Evolutionary conservation across 2,329 filamentous ascomycete genomes (phyloP), one percentile per base, ranked within the genome.

Genomic region (Verticillium isaacii): DNA sequence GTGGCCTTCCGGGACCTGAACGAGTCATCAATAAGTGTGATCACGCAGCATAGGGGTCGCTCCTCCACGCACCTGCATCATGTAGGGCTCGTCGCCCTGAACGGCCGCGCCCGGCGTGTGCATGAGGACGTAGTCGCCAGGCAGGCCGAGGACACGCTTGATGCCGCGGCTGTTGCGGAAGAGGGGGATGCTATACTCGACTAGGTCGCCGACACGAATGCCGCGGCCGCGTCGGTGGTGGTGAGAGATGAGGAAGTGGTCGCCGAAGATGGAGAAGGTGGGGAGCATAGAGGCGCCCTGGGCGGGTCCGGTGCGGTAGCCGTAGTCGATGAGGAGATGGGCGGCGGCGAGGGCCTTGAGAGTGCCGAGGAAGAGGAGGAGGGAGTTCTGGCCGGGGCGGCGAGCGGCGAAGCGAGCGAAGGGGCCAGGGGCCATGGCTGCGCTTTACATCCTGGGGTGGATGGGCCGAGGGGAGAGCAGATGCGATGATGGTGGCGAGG

Each of bases 231-330:
- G 81, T 7, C 89, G 85, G 74, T 89, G 84, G n/a, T 81, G 77
- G 67, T 87, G 87, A 63, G 87, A 87, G 60, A 91, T 84, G 14
- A 93, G 73, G 56, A 94, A 80, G 74, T 80, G 87, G 70, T 94
- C 89, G 61, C 88, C 88, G 9, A 80, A 74, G 1, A 87, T 80
- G 29, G 82, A 80, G 64, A 97, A 87, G 0, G 92, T 97, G 8
- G 94, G 94, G 58, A 95, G 84, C 95, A 98, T 98, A 19, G 90
- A 94, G 3, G 92, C 87, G 2, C 94, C 94, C 32, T 80, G 80
- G 17, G 87, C 87, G 4, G 80, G 75, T 23, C 83, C 82, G 66
- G 89, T 69, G 65, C 81, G 81, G 76, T 86, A 85, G 68, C 86
- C 78, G 75, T 95, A 88, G 54, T 85, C 82, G 70, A 72, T 75